Base-by-base conservation (phyloP, 2,329 filamentous ascomycete genomes). In the Colletotrichum sp. region DNA sequence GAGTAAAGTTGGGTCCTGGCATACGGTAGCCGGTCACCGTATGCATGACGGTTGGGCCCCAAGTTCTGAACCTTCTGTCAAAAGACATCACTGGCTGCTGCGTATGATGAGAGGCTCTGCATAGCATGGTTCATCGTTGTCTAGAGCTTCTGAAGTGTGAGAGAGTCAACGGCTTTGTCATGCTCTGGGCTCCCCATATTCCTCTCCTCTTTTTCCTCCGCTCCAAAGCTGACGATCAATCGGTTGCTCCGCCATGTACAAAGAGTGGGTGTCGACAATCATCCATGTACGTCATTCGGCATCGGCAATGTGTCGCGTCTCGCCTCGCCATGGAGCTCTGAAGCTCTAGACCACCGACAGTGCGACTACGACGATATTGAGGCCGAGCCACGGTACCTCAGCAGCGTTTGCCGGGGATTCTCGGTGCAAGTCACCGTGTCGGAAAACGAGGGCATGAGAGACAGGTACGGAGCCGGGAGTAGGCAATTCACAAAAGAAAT, bases 41-140 rank as follows among this genome's bases (percentile, higher is more conserved):
- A 62, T 71, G 71, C 75, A 71, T 26, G 60, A 67, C 36, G 75
- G 52, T 55, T 39, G 55, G 66, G 60, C 60, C 39, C 59, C 44
- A 73, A 73, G 55, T 59, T 57, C 32, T 39, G 70, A 65, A 60
- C 34, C 24, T 68, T n/a, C 52, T 49, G 39, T 76, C 18, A 24
- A 55, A 32, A 15, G 64, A 74, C 32, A 68, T 60, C 59, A 44
- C 64, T 39, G 36, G 49, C 49, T 28, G 30, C n/a, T 21, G 26
- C 30, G 73, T 32, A 44, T 62, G 36, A 62, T 69, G 39, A 59
- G 34, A 60, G 32, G 62, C 60, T 12, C 28, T 30, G 18, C 39
- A 30, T 18, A 71, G 67, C 66, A 76, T 76, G 75, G 71, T 75
- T 76, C 28, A 75, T 76, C 71, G 75, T 55, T 76, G 75, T 75